These are phyloP conservation scores for Pulicaria dysenterica DNA, from an alignment of 129 eudicot species.

Conservation along the genomic window DNA sequence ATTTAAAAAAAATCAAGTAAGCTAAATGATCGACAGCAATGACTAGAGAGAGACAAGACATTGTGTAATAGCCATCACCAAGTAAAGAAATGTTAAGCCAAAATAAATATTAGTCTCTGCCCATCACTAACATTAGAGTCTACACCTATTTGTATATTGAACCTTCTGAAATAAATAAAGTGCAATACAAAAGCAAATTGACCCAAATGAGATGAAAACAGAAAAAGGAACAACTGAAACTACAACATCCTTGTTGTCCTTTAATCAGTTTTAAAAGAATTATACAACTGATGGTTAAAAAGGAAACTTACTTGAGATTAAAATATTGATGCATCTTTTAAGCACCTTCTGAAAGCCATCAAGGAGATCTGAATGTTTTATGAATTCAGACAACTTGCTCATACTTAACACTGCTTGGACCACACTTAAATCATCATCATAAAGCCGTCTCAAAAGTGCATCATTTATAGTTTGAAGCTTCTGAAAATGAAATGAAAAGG, in stretches of 20 bases:
- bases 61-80: neutral
- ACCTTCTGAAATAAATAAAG: neutral
- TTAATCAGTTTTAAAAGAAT: neutral
- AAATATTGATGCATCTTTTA: conserved; percentile 52
- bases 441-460: conserved; percentile 69
- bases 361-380: conserved; percentile 47
- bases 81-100: neutral
- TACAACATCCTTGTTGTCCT: neutral
- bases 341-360: conserved; percentile 63
- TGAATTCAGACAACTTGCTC: conserved; percentile 50
- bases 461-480: conserved; percentile 58
- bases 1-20: conserved; percentile 9
- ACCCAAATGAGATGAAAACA: neutral
- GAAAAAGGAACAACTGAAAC: neutral
- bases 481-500: conserved; percentile 41
- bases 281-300: neutral
- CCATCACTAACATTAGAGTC: neutral
- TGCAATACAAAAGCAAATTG: conserved; percentile 2
- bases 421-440: conserved; percentile 80
- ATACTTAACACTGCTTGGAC: conserved; percentile 65
- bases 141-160: neutral
- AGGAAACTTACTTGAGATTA: conserved; percentile 51
- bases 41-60: neutral
- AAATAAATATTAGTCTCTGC: neutral
- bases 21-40: conserved; percentile 21